Base-by-base conservation (phyloP, 2,329 filamentous ascomycete genomes). In the Botrytis paeoniae region DNA sequence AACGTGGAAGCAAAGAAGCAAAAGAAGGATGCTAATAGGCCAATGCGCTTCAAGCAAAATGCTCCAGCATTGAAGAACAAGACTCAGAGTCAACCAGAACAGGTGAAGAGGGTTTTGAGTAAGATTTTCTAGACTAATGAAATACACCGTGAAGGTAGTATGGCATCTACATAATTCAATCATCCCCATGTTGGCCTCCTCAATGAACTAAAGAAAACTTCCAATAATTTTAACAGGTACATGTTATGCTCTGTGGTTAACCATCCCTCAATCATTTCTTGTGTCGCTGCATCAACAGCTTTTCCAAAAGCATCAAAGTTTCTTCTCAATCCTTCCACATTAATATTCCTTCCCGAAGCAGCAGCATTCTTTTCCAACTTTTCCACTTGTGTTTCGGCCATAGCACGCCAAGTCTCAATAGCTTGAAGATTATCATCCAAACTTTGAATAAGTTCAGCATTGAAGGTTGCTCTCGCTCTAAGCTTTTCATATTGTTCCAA, bases 1-100 rank as follows among this genome's bases (percentile, higher is more conserved):
- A 77, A 61, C 12, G 61, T 75, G 69, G 74, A 73, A 74, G 76
- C 75, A 61, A 68, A 73, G 69, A 78, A 82, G 80, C 60, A 72
- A 61, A 78, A 82, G 81, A 78, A 76, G 73, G 75, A 77, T 73
- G 77, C 74, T 48, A 81, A 83, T 76, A 80, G 81, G 73, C 80
- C 81, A 78, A 84, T 86, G 75, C 87, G 89, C 43, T 94, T 94
- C 81, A 89, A 88, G 81, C 92, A 94, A 83, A 89, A 88, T 73
- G 83, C 87, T 73, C 83, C 89, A 75, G 89, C 86, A 71, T 83
- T 83, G 74, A 89, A 87, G 81, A 83, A 76, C 66, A 81, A 78
- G 66, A 80, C 80, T 18, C 82, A 82, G 68, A 83, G 84, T 69
- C 88, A 88, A 78, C 84, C 87, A 3, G 88, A 88, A 45, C 84